Evolutionary conservation across 1,284 basidiomycete genomes (phyloP).

Genomic region (Trichosporon sp.): DNA sequence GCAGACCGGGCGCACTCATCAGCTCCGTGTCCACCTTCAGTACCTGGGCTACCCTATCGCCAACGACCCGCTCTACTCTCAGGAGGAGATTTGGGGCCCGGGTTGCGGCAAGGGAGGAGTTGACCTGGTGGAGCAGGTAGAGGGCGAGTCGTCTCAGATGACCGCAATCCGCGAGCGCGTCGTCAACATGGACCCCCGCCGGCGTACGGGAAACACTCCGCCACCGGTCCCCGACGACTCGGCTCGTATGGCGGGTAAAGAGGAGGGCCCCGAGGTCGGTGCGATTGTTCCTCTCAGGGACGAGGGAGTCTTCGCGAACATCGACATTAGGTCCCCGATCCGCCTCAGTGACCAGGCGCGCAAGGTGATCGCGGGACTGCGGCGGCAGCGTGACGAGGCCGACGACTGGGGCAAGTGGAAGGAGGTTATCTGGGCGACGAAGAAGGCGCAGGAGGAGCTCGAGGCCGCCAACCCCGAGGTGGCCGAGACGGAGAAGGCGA

Average conservation of each 20-base stretch:
- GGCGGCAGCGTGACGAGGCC: constrained; percentile 86
- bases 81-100: constrained; percentile 73
- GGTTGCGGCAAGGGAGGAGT: constrained; percentile 76
- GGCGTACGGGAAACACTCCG: constrained; percentile 7
- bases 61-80: constrained; percentile 83
- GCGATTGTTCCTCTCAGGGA: constrained; percentile 19
- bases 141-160: constrained; percentile 6
- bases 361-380: constrained; percentile 72
- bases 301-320: constrained; percentile 51
- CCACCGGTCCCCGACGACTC: constrained; percentile 11
- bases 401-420: constrained; percentile 74
- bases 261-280: constrained; percentile 34
- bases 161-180: constrained; percentile 16
- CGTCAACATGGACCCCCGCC: constrained; percentile 6
- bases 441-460: constrained; percentile 33
- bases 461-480: constrained; percentile 10
- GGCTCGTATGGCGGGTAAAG: constrained; percentile 19
- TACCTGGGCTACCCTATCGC: constrained; percentile 90
- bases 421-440: constrained; percentile 40
- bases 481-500: not conserved
- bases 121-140: constrained; percentile 57
- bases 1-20: constrained; percentile 83
- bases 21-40: constrained; percentile 93
- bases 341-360: constrained; percentile 77
- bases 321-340: constrained; percentile 84